A percentile compares a stretch with the other conserved stretches of the same genome.
Conservation (phyloP, 306 rosid species). For the Dalbergia cochinchinensis region DNA sequence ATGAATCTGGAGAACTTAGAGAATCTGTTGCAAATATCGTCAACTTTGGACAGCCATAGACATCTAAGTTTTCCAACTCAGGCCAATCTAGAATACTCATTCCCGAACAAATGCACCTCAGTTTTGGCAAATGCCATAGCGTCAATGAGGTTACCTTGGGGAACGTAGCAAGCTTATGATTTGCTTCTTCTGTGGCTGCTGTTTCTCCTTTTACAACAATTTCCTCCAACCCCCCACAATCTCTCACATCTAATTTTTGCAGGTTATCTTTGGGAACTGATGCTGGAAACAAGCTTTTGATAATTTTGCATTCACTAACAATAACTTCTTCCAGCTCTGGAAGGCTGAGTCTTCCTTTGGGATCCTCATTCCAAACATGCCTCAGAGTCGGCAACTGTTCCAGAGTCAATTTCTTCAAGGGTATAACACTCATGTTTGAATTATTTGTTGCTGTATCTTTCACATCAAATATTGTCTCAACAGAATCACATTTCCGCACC, state of each 20-base stretch:
- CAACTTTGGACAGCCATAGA: background rate
- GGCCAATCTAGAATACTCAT: background rate
- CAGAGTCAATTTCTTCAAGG: background rate
- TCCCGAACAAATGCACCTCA: background rate
- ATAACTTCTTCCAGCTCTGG: background rate
- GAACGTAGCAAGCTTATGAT: background rate
- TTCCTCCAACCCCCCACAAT: background rate
- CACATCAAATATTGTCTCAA: slow-evolving; percentile 14
- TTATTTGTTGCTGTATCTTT: background rate
- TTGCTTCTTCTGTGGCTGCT: background rate
- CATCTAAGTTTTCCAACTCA: background rate
- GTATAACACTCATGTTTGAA: background rate
- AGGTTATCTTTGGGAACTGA: background rate
- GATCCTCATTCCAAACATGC: slow-evolving; percentile 17
- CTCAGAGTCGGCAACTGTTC: background rate
- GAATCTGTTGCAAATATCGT: background rate
- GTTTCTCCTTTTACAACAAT: background rate
- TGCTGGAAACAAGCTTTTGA: slow-evolving; percentile 17
- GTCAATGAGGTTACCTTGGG: background rate
- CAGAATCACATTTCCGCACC: background rate
- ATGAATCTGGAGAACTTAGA: background rate
- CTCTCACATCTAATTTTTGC: background rate
- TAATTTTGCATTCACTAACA: background rate
- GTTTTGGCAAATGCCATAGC: background rate
- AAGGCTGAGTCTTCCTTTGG: background rate